Evolutionary conservation across 2,329 filamentous ascomycete species (phyloP).

Genomic region (Scedosporium dehoogii): DNA sequence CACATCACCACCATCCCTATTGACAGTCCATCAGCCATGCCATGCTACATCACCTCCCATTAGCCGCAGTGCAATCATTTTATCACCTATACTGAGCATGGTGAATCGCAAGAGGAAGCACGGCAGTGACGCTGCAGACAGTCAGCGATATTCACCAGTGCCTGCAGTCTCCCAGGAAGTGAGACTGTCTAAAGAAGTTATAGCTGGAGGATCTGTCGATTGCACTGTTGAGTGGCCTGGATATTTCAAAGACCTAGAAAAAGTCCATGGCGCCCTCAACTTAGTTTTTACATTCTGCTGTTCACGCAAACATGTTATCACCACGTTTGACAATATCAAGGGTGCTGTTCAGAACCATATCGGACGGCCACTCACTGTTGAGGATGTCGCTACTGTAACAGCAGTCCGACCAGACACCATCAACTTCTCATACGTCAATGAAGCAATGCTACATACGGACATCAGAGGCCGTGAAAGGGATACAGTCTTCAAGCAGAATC

Average conservation of each 20-base stretch:
- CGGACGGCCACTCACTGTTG: conserved; percentile 56
- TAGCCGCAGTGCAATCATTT: no score
- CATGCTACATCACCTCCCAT: no score
- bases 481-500: conserved; percentile 42
- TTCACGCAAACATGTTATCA: conserved; percentile 83
- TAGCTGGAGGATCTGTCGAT: neutral
- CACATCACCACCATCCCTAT: conserved; percentile 12
- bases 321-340: conserved; percentile 83
- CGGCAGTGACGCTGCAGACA: neutral
- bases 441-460: conserved; percentile 72
- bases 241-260: conserved; percentile 60
- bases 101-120: neutral
- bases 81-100: no score
- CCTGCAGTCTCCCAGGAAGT: no score
- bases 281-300: conserved; percentile 92
- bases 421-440: conserved; percentile 79
- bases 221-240: conserved; percentile 53
- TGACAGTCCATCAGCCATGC: no score
- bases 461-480: conserved; percentile 58
- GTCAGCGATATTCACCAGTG: no score
- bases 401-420: conserved; percentile 68
- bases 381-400: conserved; percentile 76
- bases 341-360: conserved; percentile 77
- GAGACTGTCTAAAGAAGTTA: no score
- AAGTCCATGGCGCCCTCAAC: conserved; percentile 77